A percentile compares a stretch with the other conserved stretches of the same genome.
Evolutionary conservation across 352 stramenopile genomes (phyloP).

Genomic region (Globisporangium perplexum): DNA sequence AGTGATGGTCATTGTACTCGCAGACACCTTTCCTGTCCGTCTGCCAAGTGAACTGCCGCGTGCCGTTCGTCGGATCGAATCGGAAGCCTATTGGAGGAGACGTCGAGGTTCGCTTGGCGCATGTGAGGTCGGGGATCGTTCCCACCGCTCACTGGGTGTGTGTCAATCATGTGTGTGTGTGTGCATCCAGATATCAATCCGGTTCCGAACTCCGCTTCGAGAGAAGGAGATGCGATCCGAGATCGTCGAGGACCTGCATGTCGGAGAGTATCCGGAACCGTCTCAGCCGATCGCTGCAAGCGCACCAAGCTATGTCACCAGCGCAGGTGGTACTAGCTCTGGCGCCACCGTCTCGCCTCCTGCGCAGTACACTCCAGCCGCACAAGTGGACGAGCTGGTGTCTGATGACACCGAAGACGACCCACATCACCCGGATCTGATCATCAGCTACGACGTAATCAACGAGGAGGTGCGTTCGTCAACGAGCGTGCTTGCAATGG

Average conservation of each 20-base stretch:
- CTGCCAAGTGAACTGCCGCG: conserved; percentile 39
- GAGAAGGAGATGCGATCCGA: conserved; percentile 49
- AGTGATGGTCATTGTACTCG: neutral
- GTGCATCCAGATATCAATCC: conserved; percentile 39
- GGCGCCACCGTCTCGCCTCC: neutral
- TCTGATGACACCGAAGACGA: conserved; percentile 20
- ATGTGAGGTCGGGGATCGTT: neutral
- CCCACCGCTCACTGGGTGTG: neutral
- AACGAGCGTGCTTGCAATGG: neutral
- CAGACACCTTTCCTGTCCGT: conserved; percentile 45
- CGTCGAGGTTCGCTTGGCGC: conserved; percentile 37
- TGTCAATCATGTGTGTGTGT: neutral
- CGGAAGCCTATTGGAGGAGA: conserved; percentile 59
- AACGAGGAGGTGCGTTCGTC: conserved; percentile 59
- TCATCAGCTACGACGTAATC: conserved; percentile 84
- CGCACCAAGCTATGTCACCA: neutral
- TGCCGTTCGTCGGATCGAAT: conserved; percentile 67
- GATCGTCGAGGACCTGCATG: conserved; percentile 37
- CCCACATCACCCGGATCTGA: conserved; percentile 61
- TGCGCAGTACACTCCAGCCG: neutral
- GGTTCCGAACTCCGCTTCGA: conserved; percentile 49
- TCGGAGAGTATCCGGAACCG: conserved; percentile 50
- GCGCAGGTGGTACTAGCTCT: neutral
- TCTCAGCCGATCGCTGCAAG: neutral
- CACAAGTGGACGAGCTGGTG: conserved; percentile 2